Conservation (phyloP, 2,329 filamentous ascomycete species). For the Colletotrichum eremochloae region DNA sequence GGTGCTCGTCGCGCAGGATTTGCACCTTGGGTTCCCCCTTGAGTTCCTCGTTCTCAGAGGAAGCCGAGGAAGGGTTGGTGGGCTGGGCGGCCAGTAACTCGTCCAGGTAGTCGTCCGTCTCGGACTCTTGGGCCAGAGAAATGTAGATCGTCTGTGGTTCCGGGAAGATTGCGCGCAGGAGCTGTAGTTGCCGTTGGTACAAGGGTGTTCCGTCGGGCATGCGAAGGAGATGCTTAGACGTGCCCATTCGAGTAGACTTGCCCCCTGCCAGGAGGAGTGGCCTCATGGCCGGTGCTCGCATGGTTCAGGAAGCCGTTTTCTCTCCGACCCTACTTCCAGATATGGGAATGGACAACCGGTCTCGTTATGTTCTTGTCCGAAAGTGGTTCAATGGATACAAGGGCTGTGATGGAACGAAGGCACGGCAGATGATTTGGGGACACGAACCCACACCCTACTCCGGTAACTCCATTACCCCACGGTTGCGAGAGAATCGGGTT, state of each 20-base stretch:
- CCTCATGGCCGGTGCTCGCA: constrained; percentile 41
- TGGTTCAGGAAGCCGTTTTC: neutral
- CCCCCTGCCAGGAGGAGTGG: constrained; percentile 51
- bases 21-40: constrained; percentile 10
- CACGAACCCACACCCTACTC: neutral
- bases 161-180: constrained; percentile 46
- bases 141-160: constrained; percentile 47
- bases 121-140: constrained; percentile 43
- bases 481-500: neutral
- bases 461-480: neutral
- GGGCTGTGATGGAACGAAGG: neutral
- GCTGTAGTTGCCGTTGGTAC: constrained; percentile 47
- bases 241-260: constrained; percentile 49
- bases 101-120: constrained; percentile 33
- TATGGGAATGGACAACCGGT: too few relatives aligned
- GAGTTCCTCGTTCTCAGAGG: constrained; percentile 4
- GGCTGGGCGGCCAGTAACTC: constrained; percentile 29
- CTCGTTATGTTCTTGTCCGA: neutral
- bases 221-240: constrained; percentile 50
- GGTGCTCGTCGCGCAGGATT: constrained; percentile 20
- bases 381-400: neutral
- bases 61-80: constrained; percentile 18
- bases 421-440: neutral
- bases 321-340: neutral
- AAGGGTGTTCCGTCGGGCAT: constrained; percentile 47